Base-by-base conservation (phyloP, 2,329 filamentous ascomycete genomes). In the Davidsoniella virescens region DNA sequence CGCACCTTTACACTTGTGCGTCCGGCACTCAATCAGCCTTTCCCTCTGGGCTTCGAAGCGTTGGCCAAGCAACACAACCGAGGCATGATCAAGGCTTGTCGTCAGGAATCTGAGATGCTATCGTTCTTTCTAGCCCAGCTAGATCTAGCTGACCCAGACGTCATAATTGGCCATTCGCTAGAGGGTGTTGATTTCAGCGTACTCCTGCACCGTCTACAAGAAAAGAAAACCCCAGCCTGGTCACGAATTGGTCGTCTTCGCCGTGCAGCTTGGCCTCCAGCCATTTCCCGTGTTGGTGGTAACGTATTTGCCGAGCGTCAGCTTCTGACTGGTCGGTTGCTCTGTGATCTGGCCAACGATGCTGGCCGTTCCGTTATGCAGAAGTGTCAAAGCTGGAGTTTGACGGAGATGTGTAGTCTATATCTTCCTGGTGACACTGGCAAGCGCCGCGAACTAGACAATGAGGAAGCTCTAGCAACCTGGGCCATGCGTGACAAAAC, bases 111-210 rank as follows among this genome's bases (percentile, higher is more conserved):
- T 29, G 85, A 92, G 54, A 76, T 98, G 36, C 71, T 98, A 5
- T 84, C 82, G 57, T 86, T 88, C 62, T 93, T 98, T 63, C 68
- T 98, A 55, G 88, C 88, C 2, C 80, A 95, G 58, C 73, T 98
- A 38, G 85, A 93, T 59, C 75, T 82, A 26, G 81, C 84, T 54
- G 92, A 98, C 59, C 92, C 92, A 0, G 92, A 98, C 68, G 87
- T 94, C 26, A 76, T 98, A 36, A 74, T 96, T 57, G 92, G 92
- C 10, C 90, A 98, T 63, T 84, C 94, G 59, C 74, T 98, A n/a
- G 92, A 98, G 63, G 92, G 94, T 59, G 87, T 95, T 3, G 92
- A 98, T 62, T 94, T 94, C 63, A 93, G 87, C 57, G 80, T 95
- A 51, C 70, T 98, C 9, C 70, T 98, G 23, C 94, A 78, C 62